These are phyloP conservation scores for Leptoxyphium fumago DNA, from an alignment of 2,329 filamentous ascomycete genomes.

Conservation along the genomic window DNA sequence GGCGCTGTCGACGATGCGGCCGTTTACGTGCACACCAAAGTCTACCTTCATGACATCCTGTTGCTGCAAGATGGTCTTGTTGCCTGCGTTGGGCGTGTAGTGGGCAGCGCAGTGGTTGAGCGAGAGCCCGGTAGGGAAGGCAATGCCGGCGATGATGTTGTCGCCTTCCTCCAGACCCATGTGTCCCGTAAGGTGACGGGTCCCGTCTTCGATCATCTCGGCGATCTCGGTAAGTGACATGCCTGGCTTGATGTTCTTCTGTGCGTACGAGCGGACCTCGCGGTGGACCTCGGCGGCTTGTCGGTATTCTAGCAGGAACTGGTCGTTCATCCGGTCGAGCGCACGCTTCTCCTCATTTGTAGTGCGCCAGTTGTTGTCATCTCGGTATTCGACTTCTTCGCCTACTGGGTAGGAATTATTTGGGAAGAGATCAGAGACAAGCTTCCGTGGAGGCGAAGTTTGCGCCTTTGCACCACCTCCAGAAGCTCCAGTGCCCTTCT, in stretches of 20 bases:
- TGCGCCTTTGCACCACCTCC: conserved; percentile 24
- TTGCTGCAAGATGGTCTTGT: conserved; percentile 56
- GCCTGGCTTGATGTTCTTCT: conserved; percentile 36
- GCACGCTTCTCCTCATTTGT: conserved; percentile 34
- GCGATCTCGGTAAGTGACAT: conserved; percentile 35
- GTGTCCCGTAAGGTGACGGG: conserved; percentile 36
- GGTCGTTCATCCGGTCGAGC: conserved; percentile 29
- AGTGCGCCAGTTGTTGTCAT: conserved; percentile 31
- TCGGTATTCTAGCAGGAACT: conserved; percentile 39
- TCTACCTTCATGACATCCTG: conserved; percentile 73
- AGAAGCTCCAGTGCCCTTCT: conserved; percentile 12
- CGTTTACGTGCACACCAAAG: conserved; percentile 68
- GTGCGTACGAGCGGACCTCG: conserved; percentile 38
- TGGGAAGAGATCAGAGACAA: conserved; percentile 32
- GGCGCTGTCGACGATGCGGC: conserved; percentile 66
- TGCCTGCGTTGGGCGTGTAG: conserved; percentile 42
- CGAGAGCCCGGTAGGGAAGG: conserved; percentile 41
- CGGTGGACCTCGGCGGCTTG: conserved; percentile 43
- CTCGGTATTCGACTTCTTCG: conserved; percentile 30
- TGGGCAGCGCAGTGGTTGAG: conserved; percentile 41
- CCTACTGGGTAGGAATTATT: conserved; percentile 30
- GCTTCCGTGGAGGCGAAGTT: conserved; percentile 32
- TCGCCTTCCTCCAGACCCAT: conserved; percentile 38
- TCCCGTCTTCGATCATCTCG: conserved; percentile 39
- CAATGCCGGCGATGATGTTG: conserved; percentile 36